These are phyloP conservation scores for Fistulina hepatica DNA, from an alignment of 1,284 basidiomycete species.

Conservation along the genomic window DNA sequence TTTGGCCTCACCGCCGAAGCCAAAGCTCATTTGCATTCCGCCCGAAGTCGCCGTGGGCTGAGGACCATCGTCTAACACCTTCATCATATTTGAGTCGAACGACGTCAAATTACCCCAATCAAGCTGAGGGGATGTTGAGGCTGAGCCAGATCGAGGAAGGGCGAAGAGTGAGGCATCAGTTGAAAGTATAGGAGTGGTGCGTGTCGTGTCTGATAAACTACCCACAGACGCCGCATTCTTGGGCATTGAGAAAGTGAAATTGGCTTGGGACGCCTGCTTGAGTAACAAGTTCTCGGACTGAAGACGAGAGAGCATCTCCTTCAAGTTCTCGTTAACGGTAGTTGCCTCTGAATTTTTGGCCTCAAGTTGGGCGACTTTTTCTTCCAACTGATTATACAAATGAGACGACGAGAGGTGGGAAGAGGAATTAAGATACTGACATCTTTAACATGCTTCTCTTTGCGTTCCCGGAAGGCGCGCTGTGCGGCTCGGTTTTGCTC, in stretches of 20 bases:
- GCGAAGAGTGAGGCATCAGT: neutral
- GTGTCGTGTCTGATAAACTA: slow-evolving; percentile 15
- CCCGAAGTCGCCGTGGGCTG: slow-evolving; percentile 39
- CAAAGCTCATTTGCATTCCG: slow-evolving; percentile 54
- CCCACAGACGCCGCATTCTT: slow-evolving; percentile 29
- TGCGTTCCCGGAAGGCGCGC: slow-evolving; percentile 75
- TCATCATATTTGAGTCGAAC: slow-evolving; percentile 55
- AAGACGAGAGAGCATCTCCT: slow-evolving; percentile 64
- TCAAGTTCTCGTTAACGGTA: slow-evolving; percentile 68
- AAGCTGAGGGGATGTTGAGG: slow-evolving; percentile 30
- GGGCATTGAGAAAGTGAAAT: slow-evolving; percentile 65
- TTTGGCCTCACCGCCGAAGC: slow-evolving; percentile 29
- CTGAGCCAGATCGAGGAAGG: slow-evolving; percentile 1
- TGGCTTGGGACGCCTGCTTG: slow-evolving; percentile 41
- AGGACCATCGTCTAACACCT: slow-evolving; percentile 45
- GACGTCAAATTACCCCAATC: slow-evolving; percentile 54
- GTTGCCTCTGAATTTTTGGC: slow-evolving; percentile 57
- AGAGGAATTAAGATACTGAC: slow-evolving; percentile 34
- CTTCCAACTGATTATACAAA: slow-evolving; percentile 50
- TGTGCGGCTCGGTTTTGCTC: slow-evolving; percentile 83
- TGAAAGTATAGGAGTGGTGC: slow-evolving; percentile 14
- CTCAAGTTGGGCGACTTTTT: slow-evolving; percentile 70
- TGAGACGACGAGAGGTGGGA: slow-evolving; percentile 9
- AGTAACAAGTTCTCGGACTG: slow-evolving; percentile 69
- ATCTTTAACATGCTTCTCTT: slow-evolving; percentile 83